A percentile compares a stretch with the other conserved stretches of the same genome.
These are phyloP conservation scores for Chytriomyces confervae DNA, from an alignment of 192 early-diverging fungal species.

Conservation along the genomic window DNA sequence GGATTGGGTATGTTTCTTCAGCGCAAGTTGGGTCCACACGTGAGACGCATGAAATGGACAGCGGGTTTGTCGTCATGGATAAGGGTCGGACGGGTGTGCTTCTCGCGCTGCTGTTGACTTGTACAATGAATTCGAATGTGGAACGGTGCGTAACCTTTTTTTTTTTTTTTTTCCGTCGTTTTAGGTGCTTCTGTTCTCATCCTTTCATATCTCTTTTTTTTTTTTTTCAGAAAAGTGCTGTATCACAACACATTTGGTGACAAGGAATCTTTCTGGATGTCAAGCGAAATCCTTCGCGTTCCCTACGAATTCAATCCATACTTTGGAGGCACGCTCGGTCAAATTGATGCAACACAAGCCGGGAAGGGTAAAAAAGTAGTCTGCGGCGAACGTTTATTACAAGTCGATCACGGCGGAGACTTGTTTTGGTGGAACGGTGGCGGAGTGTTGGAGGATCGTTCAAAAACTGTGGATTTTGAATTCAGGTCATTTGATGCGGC, in stretches of 20 bases:
- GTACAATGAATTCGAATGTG: conserved; percentile 6
- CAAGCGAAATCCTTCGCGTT: conserved; percentile 63
- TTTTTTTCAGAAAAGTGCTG: too few relatives aligned
- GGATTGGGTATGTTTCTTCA: not conserved
- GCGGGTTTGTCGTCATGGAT: conserved; percentile 10
- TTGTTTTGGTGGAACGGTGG: conserved; percentile 27
- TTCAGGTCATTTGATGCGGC: not conserved
- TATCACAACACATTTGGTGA: conserved; percentile 48
- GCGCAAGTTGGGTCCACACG: not conserved
- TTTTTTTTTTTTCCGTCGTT: too few relatives aligned
- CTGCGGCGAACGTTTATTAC: conserved; percentile 8
- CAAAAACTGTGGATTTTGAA: conserved; percentile 5
- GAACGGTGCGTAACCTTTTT: conserved; percentile 1
- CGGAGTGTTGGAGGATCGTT: conserved; percentile 7
- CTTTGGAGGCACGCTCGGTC: conserved; percentile 58
- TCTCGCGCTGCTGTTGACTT: conserved; percentile 15
- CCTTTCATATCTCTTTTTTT: too few relatives aligned
- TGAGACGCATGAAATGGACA: conserved; percentile 11
- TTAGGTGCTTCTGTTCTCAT: too few relatives aligned
- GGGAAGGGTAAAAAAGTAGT: not conserved
- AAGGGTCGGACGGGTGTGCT: conserved; percentile 6
- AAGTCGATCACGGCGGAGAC: not conserved
- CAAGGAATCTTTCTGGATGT: conserved; percentile 76
- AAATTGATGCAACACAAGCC: conserved; percentile 36
- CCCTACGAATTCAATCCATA: conserved; percentile 57